Conservation (phyloP, 163 green algal species). For the Prototheca wickerhamii region DNA sequence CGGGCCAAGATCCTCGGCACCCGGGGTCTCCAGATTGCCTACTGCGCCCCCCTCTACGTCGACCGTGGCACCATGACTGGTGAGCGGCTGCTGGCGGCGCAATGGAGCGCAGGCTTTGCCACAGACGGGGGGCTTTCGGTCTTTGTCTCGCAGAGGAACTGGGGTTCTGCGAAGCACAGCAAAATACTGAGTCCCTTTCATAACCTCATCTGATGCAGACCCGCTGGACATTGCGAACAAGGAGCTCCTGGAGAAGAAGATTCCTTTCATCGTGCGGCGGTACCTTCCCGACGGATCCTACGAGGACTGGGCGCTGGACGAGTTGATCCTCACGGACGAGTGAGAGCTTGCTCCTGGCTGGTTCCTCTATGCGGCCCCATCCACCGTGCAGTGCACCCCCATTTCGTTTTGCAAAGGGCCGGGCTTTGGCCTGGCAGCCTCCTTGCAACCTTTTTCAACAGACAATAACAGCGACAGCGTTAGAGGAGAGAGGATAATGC, state of each 20-base stretch:
- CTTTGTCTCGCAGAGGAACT: neutral
- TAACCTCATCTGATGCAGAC: conserved; percentile 13
- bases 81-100: too few relatives aligned
- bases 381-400: neutral
- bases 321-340: conserved; percentile 84
- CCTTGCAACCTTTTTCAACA: too few relatives aligned
- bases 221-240: conserved; percentile 78
- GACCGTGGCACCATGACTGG: neutral
- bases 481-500: too few relatives aligned
- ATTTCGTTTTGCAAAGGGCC: too few relatives aligned
- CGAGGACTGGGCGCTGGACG: conserved; percentile 92
- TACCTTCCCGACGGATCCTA: conserved; percentile 96
- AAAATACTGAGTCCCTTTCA: too few relatives aligned
- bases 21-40: conserved; percentile 80
- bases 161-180: too few relatives aligned
- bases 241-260: conserved; percentile 92
- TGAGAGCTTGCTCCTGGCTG: too few relatives aligned
- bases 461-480: too few relatives aligned
- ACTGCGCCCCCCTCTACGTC: conserved; percentile 77
- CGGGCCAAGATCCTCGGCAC: conserved; percentile 89
- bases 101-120: too few relatives aligned
- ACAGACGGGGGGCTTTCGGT: too few relatives aligned
- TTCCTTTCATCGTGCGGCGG: conserved; percentile 94
- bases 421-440: too few relatives aligned
- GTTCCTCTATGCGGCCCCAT: too few relatives aligned